These are phyloP conservation scores for Evernia prunastri DNA, from an alignment of 495 filamentous ascomycete species.

Conservation along the genomic window DNA sequence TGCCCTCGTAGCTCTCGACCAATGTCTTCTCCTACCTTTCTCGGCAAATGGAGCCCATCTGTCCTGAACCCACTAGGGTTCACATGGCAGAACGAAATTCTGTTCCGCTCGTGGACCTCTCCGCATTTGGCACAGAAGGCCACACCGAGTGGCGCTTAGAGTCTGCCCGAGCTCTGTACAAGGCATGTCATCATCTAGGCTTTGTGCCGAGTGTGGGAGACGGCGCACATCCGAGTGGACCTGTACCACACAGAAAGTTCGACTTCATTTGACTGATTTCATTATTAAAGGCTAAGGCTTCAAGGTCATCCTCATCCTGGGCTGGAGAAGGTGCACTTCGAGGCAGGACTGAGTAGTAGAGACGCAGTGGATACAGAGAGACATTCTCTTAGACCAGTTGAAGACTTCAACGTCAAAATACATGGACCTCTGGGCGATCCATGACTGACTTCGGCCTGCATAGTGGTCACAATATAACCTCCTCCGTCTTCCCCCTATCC, in stretches of 20 bases:
- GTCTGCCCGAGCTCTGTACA: constrained; percentile 43
- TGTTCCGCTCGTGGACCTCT: constrained; percentile 50
- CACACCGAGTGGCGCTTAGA: constrained; percentile 31
- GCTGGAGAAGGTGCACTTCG: constrained; percentile 57
- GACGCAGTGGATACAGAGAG: constrained; percentile 32
- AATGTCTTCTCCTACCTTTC: not conserved
- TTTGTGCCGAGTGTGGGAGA: constrained; percentile 53
- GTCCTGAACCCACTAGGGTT: not conserved
- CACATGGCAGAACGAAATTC: not conserved
- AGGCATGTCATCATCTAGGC: constrained; percentile 49
- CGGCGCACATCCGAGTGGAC: constrained; percentile 51
- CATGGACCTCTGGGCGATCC: not conserved
- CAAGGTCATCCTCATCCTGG: constrained; percentile 55
- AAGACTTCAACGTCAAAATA: constrained; percentile 25
- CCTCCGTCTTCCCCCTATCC: constrained; percentile 57
- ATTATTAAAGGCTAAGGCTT: not conserved
- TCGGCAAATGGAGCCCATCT: not conserved
- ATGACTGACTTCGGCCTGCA: constrained; percentile 37
- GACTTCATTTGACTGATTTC: not conserved
- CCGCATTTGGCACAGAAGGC: constrained; percentile 30
- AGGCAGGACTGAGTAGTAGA: constrained; percentile 42
- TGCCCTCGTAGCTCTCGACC: not conserved
- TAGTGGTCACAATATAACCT: constrained; percentile 52
- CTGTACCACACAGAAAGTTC: constrained; percentile 42
- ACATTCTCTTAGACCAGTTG: constrained; percentile 9